Conservation (phyloP, 2,329 filamentous ascomycete genomes). For the Sporothrix dimorphospora region DNA sequence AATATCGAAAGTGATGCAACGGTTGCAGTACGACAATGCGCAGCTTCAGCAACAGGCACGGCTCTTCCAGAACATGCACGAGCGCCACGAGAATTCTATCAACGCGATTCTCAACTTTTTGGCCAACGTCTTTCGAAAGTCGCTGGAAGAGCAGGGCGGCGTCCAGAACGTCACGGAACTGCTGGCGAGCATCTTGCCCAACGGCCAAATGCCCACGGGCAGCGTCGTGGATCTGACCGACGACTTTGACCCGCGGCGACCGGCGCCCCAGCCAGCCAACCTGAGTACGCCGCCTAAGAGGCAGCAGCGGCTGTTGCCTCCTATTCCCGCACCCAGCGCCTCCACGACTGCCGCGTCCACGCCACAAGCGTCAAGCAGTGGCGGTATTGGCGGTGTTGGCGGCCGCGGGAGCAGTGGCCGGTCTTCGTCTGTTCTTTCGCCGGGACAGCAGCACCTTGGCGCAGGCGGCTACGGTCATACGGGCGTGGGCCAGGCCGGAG, state of each 20-base stretch:
- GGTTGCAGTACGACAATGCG: conserved; percentile 82
- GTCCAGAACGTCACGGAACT: conserved; percentile 81
- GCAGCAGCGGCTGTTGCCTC: conserved; percentile 57
- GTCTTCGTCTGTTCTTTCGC: conserved; percentile 24
- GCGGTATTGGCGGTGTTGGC: background rate
- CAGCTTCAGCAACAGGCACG: conserved; percentile 86
- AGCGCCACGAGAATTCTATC: conserved; percentile 97
- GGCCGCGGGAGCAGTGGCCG: conserved; percentile 15
- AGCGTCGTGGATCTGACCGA: conserved; percentile 62
- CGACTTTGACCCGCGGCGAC: conserved; percentile 57
- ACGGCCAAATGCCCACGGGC: conserved; percentile 51
- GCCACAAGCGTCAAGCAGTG: background rate
- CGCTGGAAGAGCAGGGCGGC: conserved; percentile 79
- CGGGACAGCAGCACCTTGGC: conserved; percentile 35
- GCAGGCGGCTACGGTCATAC: background rate
- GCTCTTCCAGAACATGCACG: conserved; percentile 87
- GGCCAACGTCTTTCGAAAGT: conserved; percentile 94
- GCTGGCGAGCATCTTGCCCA: conserved; percentile 74
- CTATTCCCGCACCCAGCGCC: conserved; percentile 48
- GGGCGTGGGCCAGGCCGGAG: background rate
- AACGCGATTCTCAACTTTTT: conserved; percentile 98
- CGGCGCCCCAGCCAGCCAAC: conserved; percentile 40
- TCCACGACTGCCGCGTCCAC: conserved; percentile 2
- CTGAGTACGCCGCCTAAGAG: conserved; percentile 53
- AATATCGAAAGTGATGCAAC: conserved; percentile 80